Conservation (phyloP, 169 alveolate genomes). For the Miamiensis avidus region DNA sequence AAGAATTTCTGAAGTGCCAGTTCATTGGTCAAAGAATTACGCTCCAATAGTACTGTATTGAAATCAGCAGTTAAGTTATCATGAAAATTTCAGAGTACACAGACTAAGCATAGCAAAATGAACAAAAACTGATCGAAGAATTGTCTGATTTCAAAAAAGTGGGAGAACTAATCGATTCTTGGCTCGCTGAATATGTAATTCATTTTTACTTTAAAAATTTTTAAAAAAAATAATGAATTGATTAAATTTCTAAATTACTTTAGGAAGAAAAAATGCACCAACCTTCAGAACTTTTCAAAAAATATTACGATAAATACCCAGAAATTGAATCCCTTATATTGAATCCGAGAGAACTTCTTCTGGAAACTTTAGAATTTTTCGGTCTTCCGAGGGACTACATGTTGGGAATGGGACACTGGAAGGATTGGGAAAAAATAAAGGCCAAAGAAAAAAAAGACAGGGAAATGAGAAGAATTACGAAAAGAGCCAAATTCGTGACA, state of each 20-base stretch:
- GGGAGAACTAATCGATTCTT: conserved; percentile 59
- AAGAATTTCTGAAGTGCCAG: conserved; percentile 84
- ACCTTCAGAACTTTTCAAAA: conserved; percentile 77
- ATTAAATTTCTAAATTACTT: not conserved
- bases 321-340: conserved; percentile 73
- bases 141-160: conserved; percentile 34
- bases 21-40: conserved; percentile 82
- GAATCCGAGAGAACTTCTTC: conserved; percentile 69
- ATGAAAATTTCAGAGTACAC: not conserved
- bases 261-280: conserved; percentile 56
- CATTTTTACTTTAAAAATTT: not conserved
- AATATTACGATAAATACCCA: conserved; percentile 72
- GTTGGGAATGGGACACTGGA: conserved; percentile 87
- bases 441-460: conserved; percentile 65
- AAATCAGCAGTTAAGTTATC: not conserved
- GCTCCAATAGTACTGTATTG: conserved; percentile 66
- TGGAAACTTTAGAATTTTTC: conserved; percentile 77
- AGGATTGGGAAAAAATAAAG: conserved; percentile 79
- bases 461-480: conserved; percentile 47
- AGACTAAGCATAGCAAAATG: not conserved
- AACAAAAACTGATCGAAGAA: not conserved
- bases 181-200: conserved; percentile 52
- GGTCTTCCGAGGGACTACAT: conserved; percentile 83
- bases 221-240: no score
- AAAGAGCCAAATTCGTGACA: conserved; percentile 60